Evolutionary conservation across 768 basidiomycete genomes (phyloP), one percentile per base, ranked within the genome.

Genomic region (Tephrocybe sp.): DNA sequence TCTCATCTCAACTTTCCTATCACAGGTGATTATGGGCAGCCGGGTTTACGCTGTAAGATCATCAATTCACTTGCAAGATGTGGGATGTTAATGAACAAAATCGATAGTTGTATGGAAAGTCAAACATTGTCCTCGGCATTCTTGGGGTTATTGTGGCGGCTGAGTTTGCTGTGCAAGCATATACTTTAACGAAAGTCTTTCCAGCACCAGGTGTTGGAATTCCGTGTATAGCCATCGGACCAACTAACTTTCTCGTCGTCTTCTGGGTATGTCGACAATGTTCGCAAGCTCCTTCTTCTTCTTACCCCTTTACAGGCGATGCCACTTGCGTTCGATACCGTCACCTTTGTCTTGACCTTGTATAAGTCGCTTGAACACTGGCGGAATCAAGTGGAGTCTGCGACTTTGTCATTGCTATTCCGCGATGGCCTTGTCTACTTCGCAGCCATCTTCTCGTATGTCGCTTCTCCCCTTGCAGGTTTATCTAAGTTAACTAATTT

Each of bases 401-500:
- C 39, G n/a, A 49, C 45, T 33, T 26, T 62, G 5, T 19, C 20
- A 22, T 5, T 54, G 12, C 17, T 46, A 8, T 51, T 49, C 43
- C 52, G 60, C 11, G 62, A 65, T 36, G 62, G 64, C 3, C 26
- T 64, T 3, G 14, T 62, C 10, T 65, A 65, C 48, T 65, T 65
- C 36, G 54, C 59, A n/a, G 61, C 57, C 16, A 62, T 64, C 31
- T 62, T 64, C 41, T 49, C 58, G 53, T 54, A 20, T 10, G 48
- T 49, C 7, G 17, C 6, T 16, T 14, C 3, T 14, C 40, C 0
- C 10, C 4, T 5, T n/a, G 11, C 19, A 7, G 7, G 10, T 36
- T 9, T 31, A 8, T 54, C 2, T 31, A 11, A 45, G 22, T 9
- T 31, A 8, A 49, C 2, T 31, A 11, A 45, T n/a, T 19, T 9